phyloP scores from a whole-genome alignment of 176 grass and related monocot genomes.

The Rhipidocladum racemiflorum region DNA sequence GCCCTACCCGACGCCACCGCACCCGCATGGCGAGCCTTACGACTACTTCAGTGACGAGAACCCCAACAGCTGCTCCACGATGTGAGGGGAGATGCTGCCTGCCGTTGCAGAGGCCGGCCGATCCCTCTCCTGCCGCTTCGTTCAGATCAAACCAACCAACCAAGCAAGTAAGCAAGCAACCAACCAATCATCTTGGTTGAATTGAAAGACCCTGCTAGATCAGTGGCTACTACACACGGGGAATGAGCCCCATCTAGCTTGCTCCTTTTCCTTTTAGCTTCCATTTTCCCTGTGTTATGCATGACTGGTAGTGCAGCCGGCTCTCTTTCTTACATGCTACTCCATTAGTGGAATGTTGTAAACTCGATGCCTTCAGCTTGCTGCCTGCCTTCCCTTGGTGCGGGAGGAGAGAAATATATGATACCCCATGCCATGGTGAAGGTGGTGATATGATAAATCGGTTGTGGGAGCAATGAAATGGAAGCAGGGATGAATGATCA shows the following conservation, averaged over 20 bases:
- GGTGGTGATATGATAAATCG: not conserved
- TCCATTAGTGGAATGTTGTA: not conserved
- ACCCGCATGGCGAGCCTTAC: slow-evolving; percentile 39
- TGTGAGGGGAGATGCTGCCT: slow-evolving; percentile 23
- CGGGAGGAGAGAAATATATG: not conserved
- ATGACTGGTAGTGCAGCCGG: not conserved
- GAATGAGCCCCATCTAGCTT: slow-evolving; percentile 13
- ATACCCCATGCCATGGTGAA: not conserved
- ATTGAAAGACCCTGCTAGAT: not conserved
- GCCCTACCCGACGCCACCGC: slow-evolving; percentile 40
- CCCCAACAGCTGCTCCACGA: slow-evolving; percentile 60
- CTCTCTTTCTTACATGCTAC: not conserved
- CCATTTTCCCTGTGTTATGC: slow-evolving; percentile 20
- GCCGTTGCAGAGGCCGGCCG: not conserved
- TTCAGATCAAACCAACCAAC: not conserved
- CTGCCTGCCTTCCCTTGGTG: not conserved
- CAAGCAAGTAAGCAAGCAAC: too few species aligned
- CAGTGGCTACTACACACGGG: not conserved
- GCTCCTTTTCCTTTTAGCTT: not conserved
- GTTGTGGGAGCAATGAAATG: not conserved
- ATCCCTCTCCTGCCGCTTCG: not conserved
- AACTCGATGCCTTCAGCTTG: not conserved
- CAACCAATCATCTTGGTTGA: not conserved
- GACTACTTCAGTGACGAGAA: slow-evolving; percentile 77
- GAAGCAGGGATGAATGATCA: not conserved